Percentiles rank a stretch among this genome's conserved stretches.
Evolutionary conservation across 192 early-diverging fungal genomes (phyloP).

Genomic region (Spizellomyces punctatus): DNA sequence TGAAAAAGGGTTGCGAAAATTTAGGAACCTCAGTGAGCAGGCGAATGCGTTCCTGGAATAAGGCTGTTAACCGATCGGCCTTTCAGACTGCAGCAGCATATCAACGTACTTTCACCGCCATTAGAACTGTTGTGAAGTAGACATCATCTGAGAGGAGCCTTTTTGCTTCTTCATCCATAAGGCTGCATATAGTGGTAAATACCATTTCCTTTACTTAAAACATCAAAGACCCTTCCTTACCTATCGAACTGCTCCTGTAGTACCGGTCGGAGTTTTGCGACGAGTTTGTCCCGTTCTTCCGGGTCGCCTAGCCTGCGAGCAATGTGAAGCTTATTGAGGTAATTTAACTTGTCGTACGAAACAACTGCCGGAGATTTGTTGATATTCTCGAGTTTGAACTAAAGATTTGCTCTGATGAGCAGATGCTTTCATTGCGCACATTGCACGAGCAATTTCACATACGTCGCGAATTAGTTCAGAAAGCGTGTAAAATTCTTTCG

Average conservation of each 20-base stretch:
- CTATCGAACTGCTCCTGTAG: not conserved
- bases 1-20: conserved; percentile 12
- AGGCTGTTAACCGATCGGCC: not conserved
- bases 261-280: not conserved
- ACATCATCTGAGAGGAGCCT: not conserved
- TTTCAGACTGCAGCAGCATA: not conserved
- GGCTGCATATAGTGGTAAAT: not conserved
- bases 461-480: conserved; percentile 60
- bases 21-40: conserved; percentile 19
- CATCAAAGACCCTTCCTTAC: not conserved
- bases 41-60: conserved; percentile 8
- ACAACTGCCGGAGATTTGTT: conserved; percentile 69
- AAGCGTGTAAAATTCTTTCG: conserved; percentile 69
- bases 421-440: not conserved
- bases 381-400: conserved; percentile 65
- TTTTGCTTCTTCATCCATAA: not conserved
- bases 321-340: conserved; percentile 75
- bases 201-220: not conserved
- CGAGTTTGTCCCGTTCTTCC: conserved; percentile 1
- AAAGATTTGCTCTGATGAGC: not conserved
- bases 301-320: conserved; percentile 20
- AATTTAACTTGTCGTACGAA: conserved; percentile 67
- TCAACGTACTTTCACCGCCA: conserved; percentile 17
- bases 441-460: not conserved
- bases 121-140: conserved; percentile 15